phyloP scores from a whole-genome alignment of 805 yeast genomes.

The Isabelozyma gotoi region DNA sequence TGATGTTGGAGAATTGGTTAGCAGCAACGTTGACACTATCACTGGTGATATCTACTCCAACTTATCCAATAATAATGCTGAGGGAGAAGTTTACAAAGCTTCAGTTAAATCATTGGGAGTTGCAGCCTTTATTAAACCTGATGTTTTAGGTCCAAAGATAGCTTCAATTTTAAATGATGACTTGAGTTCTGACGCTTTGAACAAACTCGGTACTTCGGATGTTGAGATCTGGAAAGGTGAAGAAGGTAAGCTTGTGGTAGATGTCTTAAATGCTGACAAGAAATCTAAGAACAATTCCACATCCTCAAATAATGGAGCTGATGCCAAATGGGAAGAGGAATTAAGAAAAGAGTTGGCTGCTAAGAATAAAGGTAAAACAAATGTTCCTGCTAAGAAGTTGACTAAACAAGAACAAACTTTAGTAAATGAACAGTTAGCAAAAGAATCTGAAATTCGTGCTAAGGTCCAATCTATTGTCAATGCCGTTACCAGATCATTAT shows the following conservation, averaged over 20 bases:
- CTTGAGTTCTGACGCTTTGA: constrained; percentile 34
- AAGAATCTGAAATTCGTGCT: constrained; percentile 59
- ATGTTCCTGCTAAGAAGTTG: constrained; percentile 45
- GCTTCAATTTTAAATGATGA: constrained; percentile 42
- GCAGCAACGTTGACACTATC: constrained; percentile 18
- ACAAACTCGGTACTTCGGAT: constrained; percentile 47
- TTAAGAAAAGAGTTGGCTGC: constrained; percentile 72
- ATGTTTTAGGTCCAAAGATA: constrained; percentile 51
- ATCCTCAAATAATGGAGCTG: constrained; percentile 79
- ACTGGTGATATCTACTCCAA: constrained; percentile 22
- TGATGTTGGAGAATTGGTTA: constrained; percentile 65
- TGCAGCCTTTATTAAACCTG: constrained; percentile 60
- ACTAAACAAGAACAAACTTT: constrained; percentile 73
- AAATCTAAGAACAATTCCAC: constrained; percentile 59
- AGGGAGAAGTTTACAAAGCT: constrained; percentile 51
- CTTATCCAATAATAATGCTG: constrained; percentile 18
- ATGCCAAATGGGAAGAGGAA: constrained; percentile 80
- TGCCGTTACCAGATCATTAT: constrained; percentile 48
- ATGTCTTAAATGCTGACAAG: constrained; percentile 50
- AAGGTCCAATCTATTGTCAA: constrained; percentile 39
- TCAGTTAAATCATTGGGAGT: constrained; percentile 49
- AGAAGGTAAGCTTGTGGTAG: constrained; percentile 69
- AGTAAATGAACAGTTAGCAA: constrained; percentile 60
- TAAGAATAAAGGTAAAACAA: constrained; percentile 36
- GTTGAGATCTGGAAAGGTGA: constrained; percentile 64